A percentile compares a stretch with the other conserved stretches of the same genome.
Conservation (phyloP, 1,139 yeast species). For the Zygosaccharomyces pseudobailii region DNA sequence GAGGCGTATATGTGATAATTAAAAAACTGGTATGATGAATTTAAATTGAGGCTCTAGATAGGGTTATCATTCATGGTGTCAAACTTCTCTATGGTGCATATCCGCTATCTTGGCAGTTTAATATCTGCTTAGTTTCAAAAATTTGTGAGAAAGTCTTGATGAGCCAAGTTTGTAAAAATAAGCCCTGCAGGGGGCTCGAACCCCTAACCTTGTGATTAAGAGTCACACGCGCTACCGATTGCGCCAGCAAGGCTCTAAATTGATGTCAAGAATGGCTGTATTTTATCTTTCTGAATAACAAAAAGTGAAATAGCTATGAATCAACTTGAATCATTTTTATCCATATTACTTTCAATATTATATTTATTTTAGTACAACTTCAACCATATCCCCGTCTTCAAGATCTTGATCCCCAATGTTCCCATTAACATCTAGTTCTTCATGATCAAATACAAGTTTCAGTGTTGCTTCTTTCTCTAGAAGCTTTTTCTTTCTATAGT, state of each 20-base stretch:
- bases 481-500: conserved; percentile 46
- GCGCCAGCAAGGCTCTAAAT: conserved; percentile 40
- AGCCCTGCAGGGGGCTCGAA: conserved; percentile 45
- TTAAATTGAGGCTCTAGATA: neutral
- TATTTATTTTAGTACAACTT: conserved; percentile 18
- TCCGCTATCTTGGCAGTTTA: neutral
- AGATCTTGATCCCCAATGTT: conserved; percentile 67
- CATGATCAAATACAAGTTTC: conserved; percentile 68
- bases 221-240: conserved; percentile 46
- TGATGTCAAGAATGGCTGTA: neutral
- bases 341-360: neutral
- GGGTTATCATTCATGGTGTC: no score
- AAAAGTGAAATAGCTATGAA: no score
- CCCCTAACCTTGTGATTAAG: conserved; percentile 44
- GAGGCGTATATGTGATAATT: neutral
- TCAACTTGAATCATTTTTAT: neutral
- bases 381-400: conserved; percentile 59
- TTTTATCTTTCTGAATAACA: no score
- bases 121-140: neutral
- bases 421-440: conserved; percentile 46
- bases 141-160: neutral
- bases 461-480: conserved; percentile 35
- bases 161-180: conserved; percentile 5
- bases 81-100: no score
- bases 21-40: conserved; percentile 1